phyloP scores from a whole-genome alignment of 495 filamentous ascomycete genomes.

The Patellaria atrata region DNA sequence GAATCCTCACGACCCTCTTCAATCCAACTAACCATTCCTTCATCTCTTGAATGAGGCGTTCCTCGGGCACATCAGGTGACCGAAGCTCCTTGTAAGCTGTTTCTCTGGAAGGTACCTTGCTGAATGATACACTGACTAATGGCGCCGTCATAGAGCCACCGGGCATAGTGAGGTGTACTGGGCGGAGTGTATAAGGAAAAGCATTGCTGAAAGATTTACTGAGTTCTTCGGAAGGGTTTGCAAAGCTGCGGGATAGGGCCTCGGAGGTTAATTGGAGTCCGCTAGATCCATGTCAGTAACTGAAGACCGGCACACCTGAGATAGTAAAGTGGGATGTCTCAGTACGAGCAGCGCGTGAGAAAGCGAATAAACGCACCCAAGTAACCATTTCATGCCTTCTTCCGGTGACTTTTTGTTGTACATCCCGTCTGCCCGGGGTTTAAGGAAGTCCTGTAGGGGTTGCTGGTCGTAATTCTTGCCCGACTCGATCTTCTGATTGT shows the following conservation, averaged over 20 bases:
- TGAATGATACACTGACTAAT: slow-evolving; percentile 83
- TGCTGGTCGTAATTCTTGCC: slow-evolving; percentile 72
- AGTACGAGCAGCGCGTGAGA: slow-evolving; percentile 3
- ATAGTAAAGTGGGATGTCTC: slow-evolving; percentile 6
- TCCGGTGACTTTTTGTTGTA: slow-evolving; percentile 69
- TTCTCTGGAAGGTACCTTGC: slow-evolving; percentile 76
- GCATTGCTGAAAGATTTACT: slow-evolving; percentile 70
- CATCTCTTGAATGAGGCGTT: slow-evolving; percentile 45
- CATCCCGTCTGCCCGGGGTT: slow-evolving; percentile 80
- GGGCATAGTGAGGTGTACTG: too few relatives aligned
- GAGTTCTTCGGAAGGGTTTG: slow-evolving; percentile 55
- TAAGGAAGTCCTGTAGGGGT: slow-evolving; percentile 64
- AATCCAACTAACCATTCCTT: slow-evolving; percentile 56
- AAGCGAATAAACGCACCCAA: slow-evolving; percentile 45
- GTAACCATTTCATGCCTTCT: slow-evolving; percentile 84
- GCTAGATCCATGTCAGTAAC: slow-evolving; percentile 30
- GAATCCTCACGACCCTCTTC: slow-evolving; percentile 38
- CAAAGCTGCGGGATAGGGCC: slow-evolving; percentile 63
- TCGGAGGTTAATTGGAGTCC: slow-evolving; percentile 85
- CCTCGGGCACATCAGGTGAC: slow-evolving; percentile 51
- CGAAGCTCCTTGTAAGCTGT: slow-evolving; percentile 81
- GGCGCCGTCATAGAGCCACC: slow-evolving; percentile 72
- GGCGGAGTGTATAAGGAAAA: slow-evolving; percentile 75
- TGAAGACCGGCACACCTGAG: background rate
- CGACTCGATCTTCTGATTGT: slow-evolving; percentile 72